A percentile compares a stretch with the other conserved stretches of the same genome.
These are phyloP conservation scores for Globisporangium radiosum DNA, from an alignment of 352 stramenopile species.

Conservation along the genomic window DNA sequence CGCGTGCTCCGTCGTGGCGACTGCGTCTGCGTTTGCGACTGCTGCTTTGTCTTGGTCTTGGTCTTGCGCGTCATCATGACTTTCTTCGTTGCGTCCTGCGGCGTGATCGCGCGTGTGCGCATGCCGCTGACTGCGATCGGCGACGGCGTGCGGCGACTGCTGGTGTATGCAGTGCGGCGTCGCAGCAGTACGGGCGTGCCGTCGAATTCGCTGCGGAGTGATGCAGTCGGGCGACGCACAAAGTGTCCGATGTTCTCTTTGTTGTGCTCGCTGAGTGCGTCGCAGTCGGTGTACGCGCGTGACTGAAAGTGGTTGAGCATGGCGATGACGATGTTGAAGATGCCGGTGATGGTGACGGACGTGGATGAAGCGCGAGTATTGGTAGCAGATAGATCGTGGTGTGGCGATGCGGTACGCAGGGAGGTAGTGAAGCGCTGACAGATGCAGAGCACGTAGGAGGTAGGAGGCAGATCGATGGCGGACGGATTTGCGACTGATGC, in stretches of 20 bases:
- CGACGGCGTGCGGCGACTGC: constrained; percentile 2
- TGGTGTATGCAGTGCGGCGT: neutral
- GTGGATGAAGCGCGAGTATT: no score
- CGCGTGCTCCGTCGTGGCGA: neutral
- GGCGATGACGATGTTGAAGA: neutral
- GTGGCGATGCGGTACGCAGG: no score
- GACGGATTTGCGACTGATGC: constrained; percentile 4
- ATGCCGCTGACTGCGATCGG: constrained; percentile 1
- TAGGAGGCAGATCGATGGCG: neutral
- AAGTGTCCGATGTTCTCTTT: constrained; percentile 71
- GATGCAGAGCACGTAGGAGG: neutral
- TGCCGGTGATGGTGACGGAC: no score
- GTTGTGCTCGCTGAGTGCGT: constrained; percentile 31
- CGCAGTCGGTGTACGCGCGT: constrained; percentile 31
- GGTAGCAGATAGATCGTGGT: neutral
- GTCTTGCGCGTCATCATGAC: constrained; percentile 20
- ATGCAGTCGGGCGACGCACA: constrained; percentile 24
- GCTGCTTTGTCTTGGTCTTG: constrained; percentile 4
- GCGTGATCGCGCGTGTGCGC: constrained; percentile 10
- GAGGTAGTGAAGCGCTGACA: no score
- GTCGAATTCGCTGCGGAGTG: constrained; percentile 8
- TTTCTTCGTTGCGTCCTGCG: constrained; percentile 23
- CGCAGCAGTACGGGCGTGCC: constrained; percentile 9
- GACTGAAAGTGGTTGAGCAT: constrained; percentile 42
- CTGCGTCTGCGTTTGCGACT: constrained; percentile 1